phyloP scores from a whole-genome alignment of 495 filamentous ascomycete genomes.

The Penicillium diatomitis region DNA sequence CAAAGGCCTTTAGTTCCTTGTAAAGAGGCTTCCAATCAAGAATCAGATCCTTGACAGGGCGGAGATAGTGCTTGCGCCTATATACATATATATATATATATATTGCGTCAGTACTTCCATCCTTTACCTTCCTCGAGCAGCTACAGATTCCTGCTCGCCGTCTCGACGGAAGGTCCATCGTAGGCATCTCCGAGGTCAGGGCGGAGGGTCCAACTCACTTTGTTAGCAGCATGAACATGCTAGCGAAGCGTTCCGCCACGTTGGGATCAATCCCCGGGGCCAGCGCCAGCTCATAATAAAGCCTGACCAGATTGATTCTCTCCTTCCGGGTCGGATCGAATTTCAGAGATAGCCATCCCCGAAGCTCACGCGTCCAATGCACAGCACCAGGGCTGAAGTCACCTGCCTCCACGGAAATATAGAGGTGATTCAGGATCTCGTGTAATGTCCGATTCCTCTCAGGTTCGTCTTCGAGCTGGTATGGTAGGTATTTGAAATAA shows the following conservation, averaged over 20 bases:
- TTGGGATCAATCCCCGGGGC: constrained; percentile 78
- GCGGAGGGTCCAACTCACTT: constrained; percentile 49
- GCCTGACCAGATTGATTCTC: constrained; percentile 69
- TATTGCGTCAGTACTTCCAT: neutral
- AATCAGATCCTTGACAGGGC: constrained; percentile 75
- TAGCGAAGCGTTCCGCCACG: constrained; percentile 83
- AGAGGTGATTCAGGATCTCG: constrained; percentile 86
- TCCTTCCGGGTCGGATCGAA: constrained; percentile 85
- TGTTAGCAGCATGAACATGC: constrained; percentile 90
- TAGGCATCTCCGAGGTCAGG: too few species aligned
- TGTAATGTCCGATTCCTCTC: constrained; percentile 64
- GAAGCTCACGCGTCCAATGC: constrained; percentile 94
- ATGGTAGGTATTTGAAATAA: constrained; percentile 84
- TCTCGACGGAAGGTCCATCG: neutral
- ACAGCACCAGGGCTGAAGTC: constrained; percentile 90
- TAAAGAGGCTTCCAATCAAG: constrained; percentile 90
- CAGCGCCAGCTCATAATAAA: constrained; percentile 91
- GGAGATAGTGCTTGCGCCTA: constrained; percentile 92
- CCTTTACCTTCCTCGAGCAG: too few species aligned
- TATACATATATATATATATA: constrained; percentile 20
- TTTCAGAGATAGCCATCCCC: constrained; percentile 91
- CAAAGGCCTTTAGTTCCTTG: constrained; percentile 81
- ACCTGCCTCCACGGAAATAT: constrained; percentile 79
- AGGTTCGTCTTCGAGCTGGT: constrained; percentile 65
- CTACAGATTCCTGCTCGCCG: too few species aligned